Base-by-base conservation (phyloP, 2,329 filamentous ascomycete species). In the Cladophialophora immunda region DNA sequence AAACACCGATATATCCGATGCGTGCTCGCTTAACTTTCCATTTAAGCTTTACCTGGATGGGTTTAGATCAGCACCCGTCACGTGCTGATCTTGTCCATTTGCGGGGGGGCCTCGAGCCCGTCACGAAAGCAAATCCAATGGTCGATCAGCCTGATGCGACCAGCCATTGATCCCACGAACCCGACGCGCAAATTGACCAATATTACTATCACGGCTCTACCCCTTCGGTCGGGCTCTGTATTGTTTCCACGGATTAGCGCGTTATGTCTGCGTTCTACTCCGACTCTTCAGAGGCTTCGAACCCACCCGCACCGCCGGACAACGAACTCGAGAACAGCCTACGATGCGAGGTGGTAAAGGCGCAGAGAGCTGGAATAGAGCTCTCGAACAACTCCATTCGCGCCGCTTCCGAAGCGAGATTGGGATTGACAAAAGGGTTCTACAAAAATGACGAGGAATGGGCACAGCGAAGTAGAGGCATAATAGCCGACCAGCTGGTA, bases 381-480 rank as follows among this genome's bases (percentile, higher is more conserved):
- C 76, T 89, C 68, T 88, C 87, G 0, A 80, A 89, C 60, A 88
- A 87, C 69, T 80, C 81, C 62, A 83, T 88, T 58, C 84, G 87
- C 57, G 73, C 79, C 32, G 81, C 81, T 27, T 83, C 82, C 3
- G 87, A 88, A 74, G 76, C 82, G 64, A 75, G 81, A 57, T 75
- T 89, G 11, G 81, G 80, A 34, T 76, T 90, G 25, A 78, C 82
- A 7, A 77, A 78, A 5, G 86, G 81, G 2, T 89, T 87, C 72
- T 83, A 89, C 71, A 89, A 86, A 72, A 76, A 71, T n/a, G 76
- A 83, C 66, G 72, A 72, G 1, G 73, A 74, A 4, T 90, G 88
- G 88, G 89, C 86, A 69, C 68, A 73, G 13, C 78, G 77, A 64
- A 88, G 85, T 74, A 86, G 86, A 68, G 67, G 78, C 1, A 78